Percentiles rank a stretch among this genome's conserved stretches.
phyloP scores from a whole-genome alignment of 352 stramenopile species.

The Phytophthora pinifolia region DNA sequence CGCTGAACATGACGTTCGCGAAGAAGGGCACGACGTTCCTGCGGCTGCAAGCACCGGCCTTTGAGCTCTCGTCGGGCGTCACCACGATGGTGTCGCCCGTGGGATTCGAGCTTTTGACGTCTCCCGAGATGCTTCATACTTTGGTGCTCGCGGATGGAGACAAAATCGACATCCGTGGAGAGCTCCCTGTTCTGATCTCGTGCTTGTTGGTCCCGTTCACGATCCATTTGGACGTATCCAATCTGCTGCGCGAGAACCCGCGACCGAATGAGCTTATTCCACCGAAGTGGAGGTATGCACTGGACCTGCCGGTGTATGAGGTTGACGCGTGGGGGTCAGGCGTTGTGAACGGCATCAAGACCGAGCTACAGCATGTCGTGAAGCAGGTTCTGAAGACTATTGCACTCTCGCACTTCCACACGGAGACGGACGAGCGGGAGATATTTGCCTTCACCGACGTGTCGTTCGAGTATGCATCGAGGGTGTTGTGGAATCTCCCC shows the following conservation, averaged over 20 bases:
- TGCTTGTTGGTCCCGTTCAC: conserved; percentile 79
- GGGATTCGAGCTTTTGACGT: conserved; percentile 46
- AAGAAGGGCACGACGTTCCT: conserved; percentile 61
- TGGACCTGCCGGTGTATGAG: conserved; percentile 21
- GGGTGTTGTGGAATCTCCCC: conserved; percentile 75
- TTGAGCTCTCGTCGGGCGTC: conserved; percentile 51
- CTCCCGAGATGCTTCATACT: conserved; percentile 45
- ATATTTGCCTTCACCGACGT: conserved; percentile 85
- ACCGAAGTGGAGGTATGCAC: conserved; percentile 19
- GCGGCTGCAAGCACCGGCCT: conserved; percentile 44
- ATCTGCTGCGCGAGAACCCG: conserved; percentile 30
- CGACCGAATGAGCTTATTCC: conserved; percentile 4
- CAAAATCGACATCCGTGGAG: conserved; percentile 48
- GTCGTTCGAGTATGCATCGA: conserved; percentile 63
- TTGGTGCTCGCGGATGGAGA: conserved; percentile 47
- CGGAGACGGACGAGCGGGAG: conserved; percentile 51
- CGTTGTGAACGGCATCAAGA: conserved; percentile 43
- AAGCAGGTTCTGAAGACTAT: conserved; percentile 74
- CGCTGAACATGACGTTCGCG: conserved; percentile 50
- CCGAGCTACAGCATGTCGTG: conserved; percentile 57
- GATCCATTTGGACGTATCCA: conserved; percentile 57
- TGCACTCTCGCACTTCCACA: conserved; percentile 68
- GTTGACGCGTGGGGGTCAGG: conserved; percentile 10
- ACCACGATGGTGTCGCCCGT: conserved; percentile 53
- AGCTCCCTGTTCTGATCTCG: conserved; percentile 54